phyloP scores from a whole-genome alignment of 1,139 yeast genomes.

The Hyphopichia fennica region DNA sequence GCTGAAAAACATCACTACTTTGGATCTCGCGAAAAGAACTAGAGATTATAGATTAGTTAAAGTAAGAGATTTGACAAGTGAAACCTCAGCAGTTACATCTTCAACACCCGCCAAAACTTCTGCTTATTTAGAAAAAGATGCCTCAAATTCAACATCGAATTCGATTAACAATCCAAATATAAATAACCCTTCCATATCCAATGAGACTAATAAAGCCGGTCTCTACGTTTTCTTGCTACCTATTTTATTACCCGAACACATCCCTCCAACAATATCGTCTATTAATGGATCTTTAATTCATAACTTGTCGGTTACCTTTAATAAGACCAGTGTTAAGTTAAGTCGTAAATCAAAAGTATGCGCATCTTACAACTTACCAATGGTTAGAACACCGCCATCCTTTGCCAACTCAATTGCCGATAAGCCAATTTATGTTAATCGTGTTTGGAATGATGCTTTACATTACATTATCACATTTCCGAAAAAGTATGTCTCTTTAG shows the following conservation, averaged over 20 bases:
- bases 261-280: constrained; percentile 69
- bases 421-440: constrained; percentile 79
- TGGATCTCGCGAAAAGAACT: constrained; percentile 38
- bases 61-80: constrained; percentile 19
- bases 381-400: constrained; percentile 81
- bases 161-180: neutral
- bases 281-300: constrained; percentile 52
- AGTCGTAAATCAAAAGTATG: constrained; percentile 31
- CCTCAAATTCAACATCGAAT: neutral
- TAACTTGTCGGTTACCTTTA: constrained; percentile 29
- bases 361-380: constrained; percentile 43
- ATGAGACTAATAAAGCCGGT: constrained; percentile 57
- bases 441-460: constrained; percentile 79
- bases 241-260: constrained; percentile 62
- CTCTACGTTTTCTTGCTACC: constrained; percentile 79
- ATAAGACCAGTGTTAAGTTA: constrained; percentile 36
- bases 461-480: constrained; percentile 80
- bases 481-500: constrained; percentile 69
- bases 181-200: neutral
- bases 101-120: neutral
- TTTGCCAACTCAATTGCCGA: constrained; percentile 70
- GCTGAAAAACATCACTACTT: constrained; percentile 27
- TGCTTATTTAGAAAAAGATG: neutral
- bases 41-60: constrained; percentile 32
- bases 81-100: constrained; percentile 2